Evolutionary conservation across 2,329 filamentous ascomycete species (phyloP), one percentile per base, ranked within the genome.

Genomic region (Elsinoe ampelina): DNA sequence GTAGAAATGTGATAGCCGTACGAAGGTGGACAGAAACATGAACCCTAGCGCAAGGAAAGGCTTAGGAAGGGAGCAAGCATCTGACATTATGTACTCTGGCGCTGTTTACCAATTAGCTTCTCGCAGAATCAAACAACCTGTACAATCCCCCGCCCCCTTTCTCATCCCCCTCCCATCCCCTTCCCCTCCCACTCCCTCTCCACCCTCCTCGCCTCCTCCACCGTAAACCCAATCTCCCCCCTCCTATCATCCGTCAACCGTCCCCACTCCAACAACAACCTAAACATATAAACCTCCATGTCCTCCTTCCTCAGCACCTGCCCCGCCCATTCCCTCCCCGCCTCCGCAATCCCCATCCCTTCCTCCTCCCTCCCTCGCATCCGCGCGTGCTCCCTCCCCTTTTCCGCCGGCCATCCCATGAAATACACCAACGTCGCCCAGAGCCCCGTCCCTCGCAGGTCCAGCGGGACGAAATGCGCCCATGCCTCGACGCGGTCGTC

Each of bases 391-490:
- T 72, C 70, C 1, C 76, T 76, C 55, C 77, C 76, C 30, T 78
- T 62, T 51, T 64, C 64, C 13, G 73, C 74, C 5, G 77, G 72
- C 4, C 81, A 74, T 0, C 85, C 86, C 3, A 77, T 73, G 65
- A 93, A 92, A 70, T 89, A 93, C 0, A 85, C 80, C 55, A 91
- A 70, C 0, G 84, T 88, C 60, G 81, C 83, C 74, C 87, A 89
- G 39, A 93, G 71, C 1, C 80, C 86, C 59, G 90, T 86, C 17
- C 87, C 81, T 2, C 88, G 79, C 1, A 85, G 62, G 66, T 93
- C 88, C 13, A 91, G 71, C 7, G 89, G 89, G 1, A 92, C 84
- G 63, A 89, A 93, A 67, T 95, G 88, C 43, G 84, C 73, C 88
- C 88, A 95, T 0, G 88, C 81, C 58, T 77, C 79, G 13, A 93